phyloP scores from a whole-genome alignment of 2,329 filamentous ascomycete species.

The Madurella mycetomatis region DNA sequence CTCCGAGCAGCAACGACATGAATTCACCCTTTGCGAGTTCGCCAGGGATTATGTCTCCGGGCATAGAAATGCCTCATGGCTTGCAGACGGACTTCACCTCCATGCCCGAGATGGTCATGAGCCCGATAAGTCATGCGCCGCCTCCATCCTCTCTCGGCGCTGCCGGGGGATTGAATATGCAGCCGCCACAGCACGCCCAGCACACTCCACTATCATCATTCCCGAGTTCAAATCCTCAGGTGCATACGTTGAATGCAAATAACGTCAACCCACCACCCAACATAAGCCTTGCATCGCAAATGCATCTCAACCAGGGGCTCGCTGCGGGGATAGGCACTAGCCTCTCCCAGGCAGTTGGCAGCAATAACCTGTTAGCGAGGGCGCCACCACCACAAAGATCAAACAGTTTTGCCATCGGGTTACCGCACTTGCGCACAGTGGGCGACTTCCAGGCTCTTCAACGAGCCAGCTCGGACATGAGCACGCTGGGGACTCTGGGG shows the following conservation, averaged over 20 bases:
- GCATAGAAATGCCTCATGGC: conserved; percentile 44
- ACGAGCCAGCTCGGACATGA: conserved; percentile 40
- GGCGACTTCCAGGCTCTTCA: conserved; percentile 49
- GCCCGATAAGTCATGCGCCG: conserved; percentile 38
- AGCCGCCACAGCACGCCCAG: conserved; percentile 26
- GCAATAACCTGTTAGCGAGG: conserved; percentile 31
- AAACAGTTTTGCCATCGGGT: conserved; percentile 38
- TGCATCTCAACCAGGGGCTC: conserved; percentile 27
- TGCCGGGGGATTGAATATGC: conserved; percentile 22
- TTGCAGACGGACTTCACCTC: conserved; percentile 42
- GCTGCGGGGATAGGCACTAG: conserved; percentile 22
- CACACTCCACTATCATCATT: conserved; percentile 33
- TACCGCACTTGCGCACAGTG: conserved; percentile 40
- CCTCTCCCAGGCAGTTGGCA: conserved; percentile 17
- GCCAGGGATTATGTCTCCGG: conserved; percentile 50
- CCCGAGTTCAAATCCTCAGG: conserved; percentile 32
- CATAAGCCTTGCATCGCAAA: conserved; percentile 32
- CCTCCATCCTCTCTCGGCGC: conserved; percentile 22
- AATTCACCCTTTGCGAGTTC: conserved; percentile 50
- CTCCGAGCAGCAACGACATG: conserved; percentile 39
- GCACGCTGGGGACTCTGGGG: conserved; percentile 32
- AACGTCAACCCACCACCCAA: conserved; percentile 32
- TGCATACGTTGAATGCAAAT: conserved; percentile 32
- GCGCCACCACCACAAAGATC: conserved; percentile 34
- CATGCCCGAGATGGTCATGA: conserved; percentile 53